Evolutionary conservation across 352 stramenopile genomes (phyloP).

Genomic region (Phytophthora fragariaefolia): DNA sequence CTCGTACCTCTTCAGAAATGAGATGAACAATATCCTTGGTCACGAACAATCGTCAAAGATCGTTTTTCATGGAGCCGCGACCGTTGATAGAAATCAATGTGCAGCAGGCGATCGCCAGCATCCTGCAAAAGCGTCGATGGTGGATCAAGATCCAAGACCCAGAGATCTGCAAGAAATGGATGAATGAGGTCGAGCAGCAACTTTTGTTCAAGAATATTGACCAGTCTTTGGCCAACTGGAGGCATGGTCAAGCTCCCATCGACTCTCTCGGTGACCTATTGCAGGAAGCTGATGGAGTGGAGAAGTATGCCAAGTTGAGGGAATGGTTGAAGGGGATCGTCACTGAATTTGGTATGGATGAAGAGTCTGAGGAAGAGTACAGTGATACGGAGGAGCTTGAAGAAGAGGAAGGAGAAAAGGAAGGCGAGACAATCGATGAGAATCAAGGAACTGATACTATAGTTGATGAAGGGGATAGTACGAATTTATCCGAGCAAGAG

Average conservation of each 20-base stretch:
- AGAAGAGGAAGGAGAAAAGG: conserved; percentile 15
- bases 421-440: conserved; percentile 7
- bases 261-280: conserved; percentile 15
- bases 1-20: no score
- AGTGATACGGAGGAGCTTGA: conserved; percentile 16
- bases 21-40: no score
- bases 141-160: conserved; percentile 47
- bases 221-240: conserved; percentile 27
- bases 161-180: conserved; percentile 40
- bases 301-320: conserved; percentile 23
- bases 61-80: conserved; percentile 21
- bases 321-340: conserved; percentile 25
- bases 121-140: conserved; percentile 54
- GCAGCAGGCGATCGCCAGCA: conserved; percentile 37
- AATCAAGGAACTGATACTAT: background rate
- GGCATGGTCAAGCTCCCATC: conserved; percentile 11
- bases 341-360: conserved; percentile 22
- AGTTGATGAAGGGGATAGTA: background rate
- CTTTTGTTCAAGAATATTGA: conserved; percentile 35
- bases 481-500: background rate
- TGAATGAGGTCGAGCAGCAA: conserved; percentile 37
- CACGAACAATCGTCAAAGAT: background rate
- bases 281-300: background rate
- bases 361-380: conserved; percentile 20
- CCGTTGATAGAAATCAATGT: conserved; percentile 45